A percentile compares a stretch with the other conserved stretches of the same genome.
Evolutionary conservation across 2,329 filamentous ascomycete species (phyloP).

Genomic region (Beauveria bassiana): DNA sequence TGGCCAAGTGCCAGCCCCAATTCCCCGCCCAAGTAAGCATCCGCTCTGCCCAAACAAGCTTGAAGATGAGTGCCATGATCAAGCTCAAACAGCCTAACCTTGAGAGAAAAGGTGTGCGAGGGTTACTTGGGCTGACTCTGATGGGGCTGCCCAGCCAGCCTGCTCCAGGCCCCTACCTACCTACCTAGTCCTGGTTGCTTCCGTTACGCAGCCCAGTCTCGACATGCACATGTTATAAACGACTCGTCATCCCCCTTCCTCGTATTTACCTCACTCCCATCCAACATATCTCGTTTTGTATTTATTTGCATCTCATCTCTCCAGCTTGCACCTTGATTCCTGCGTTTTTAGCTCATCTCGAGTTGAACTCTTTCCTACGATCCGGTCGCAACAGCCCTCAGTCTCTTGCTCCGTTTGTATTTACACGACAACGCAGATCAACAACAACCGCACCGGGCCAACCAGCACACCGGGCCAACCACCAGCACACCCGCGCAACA

Average conservation of each 20-base stretch:
- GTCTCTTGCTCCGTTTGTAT: background rate
- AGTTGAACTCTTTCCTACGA: background rate
- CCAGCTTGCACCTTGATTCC: background rate
- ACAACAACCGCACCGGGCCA: background rate
- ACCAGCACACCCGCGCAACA: background rate
- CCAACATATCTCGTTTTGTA: background rate
- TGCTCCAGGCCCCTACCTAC: background rate
- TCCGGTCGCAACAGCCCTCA: background rate
- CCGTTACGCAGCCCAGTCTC: background rate
- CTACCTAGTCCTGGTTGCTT: background rate
- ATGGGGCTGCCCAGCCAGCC: background rate
- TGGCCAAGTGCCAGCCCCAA: no score
- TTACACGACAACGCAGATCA: background rate
- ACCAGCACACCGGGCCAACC: background rate
- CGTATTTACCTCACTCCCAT: background rate
- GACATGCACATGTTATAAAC: conserved; percentile 2
- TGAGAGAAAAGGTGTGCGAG: background rate
- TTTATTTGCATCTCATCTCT: background rate
- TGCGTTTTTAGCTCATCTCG: background rate
- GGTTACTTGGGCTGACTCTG: background rate
- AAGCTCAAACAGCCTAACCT: no score
- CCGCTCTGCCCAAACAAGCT: no score
- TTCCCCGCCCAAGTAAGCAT: no score
- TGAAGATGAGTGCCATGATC: no score
- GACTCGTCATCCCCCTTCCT: conserved; percentile 1